Base-by-base conservation (phyloP, 208 protist species). In the Lotmaria passim region DNA sequence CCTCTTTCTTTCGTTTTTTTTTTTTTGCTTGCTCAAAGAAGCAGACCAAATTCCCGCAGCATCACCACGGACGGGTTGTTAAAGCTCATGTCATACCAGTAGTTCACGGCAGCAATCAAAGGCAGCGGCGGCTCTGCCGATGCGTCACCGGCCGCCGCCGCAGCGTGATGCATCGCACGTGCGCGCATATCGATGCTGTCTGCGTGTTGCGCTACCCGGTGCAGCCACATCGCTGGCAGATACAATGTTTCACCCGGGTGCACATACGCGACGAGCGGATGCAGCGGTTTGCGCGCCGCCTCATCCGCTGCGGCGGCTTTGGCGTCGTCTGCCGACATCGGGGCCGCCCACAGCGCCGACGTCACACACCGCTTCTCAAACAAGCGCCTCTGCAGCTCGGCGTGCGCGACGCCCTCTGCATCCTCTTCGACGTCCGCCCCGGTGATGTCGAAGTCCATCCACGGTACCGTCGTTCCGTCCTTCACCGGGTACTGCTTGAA, bases 71-170 rank as follows among this genome's bases (percentile, higher is more conserved):
- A 71, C 24, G 89, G 86, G 56, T 93, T 94, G 47, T 56, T 79
- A 77, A 93, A 95, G 59, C 82, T 91, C 90, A 96, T 98, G 72
- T 97, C 90, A 67, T 90, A 97, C 93, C 94, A 98, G 72, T 96
- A 97, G 77, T 98, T 98, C 23, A 98, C 94, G 5, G 94, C 94
- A 1, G 93, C 89, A 41, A 92, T 90, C 11, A 91, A 80, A n/a
- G 87, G 87, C 19, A 95, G 77, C 31, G 81, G 83, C 15, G 53
- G 55, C 46, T 53, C 19, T 30, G 23, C n/a, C 2, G 52, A 17
- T 7, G 47, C 28, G 6, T 31, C 50, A 8, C 28, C 71, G 17
- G 48, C 43, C 28, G 24, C 46, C 12, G 21, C 62, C 0, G 61
- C 41, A 17, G 38, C 47, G 39, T 59, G 47, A 26, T 71, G 51